Conservation (phyloP, 2,329 filamentous ascomycete species). For the Aspergillus tubingensis region DNA sequence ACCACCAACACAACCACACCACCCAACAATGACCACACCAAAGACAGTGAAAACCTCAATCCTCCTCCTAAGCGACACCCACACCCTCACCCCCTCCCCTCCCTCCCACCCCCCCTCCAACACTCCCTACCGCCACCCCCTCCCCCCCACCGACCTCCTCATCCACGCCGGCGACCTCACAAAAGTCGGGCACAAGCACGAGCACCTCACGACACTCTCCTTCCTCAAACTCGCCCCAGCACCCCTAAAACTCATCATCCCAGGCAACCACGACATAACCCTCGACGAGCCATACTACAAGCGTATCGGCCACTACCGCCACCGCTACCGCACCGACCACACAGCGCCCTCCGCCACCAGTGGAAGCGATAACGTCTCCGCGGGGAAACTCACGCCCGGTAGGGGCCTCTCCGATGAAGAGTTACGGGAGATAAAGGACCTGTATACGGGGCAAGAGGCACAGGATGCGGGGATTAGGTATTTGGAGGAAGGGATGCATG, state of each 20-base stretch:
- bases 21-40: not conserved
- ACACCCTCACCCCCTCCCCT: conserved; percentile 33
- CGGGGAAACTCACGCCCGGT: conserved; percentile 12
- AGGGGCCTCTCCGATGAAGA: conserved; percentile 18
- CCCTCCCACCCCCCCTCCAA: conserved; percentile 24
- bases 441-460: conserved; percentile 52
- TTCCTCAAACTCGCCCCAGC: conserved; percentile 54
- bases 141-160: conserved; percentile 56
- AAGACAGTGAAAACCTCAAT: conserved; percentile 42
- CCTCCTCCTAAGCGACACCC: conserved; percentile 48
- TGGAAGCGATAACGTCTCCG: conserved; percentile 23
- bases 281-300: conserved; percentile 56
- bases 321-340: conserved; percentile 25
- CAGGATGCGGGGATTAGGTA: conserved; percentile 52
- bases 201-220: conserved; percentile 51
- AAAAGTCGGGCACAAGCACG: conserved; percentile 48
- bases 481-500: conserved; percentile 56
- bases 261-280: conserved; percentile 64
- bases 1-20: not conserved
- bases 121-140: conserved; percentile 42
- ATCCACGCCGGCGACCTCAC: conserved; percentile 64
- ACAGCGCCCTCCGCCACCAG: conserved; percentile 9
- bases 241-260: conserved; percentile 62
- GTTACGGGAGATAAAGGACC: conserved; percentile 36
- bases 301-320: conserved; percentile 28